Evolutionary conservation across 2,329 filamentous ascomycete genomes (phyloP).

Genomic region (Rasamsonia emersonii): DNA sequence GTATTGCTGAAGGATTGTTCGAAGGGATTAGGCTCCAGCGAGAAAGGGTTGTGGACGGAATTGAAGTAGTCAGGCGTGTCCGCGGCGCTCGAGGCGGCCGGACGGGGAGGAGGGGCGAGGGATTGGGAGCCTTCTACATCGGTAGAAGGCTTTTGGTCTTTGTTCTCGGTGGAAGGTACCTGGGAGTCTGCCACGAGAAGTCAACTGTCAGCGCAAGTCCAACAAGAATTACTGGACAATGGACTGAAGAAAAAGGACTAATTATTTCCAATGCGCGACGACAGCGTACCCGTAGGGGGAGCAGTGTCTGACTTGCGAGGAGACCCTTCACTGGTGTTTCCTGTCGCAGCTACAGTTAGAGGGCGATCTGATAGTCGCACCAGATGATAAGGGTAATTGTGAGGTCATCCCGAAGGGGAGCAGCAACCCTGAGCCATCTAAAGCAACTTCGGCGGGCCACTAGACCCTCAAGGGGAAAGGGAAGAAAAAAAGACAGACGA

Average conservation of each 20-base stretch:
- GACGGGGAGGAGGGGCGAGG: conserved; percentile 62
- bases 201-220: not conserved
- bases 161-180: conserved; percentile 23
- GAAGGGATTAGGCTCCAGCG: conserved; percentile 84
- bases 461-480: conserved; percentile 18
- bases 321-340: conserved; percentile 4
- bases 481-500: conserved; percentile 9
- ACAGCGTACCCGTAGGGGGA: conserved; percentile 3
- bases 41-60: conserved; percentile 46
- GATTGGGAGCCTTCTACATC: conserved; percentile 40
- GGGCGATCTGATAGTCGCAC: conserved; percentile 5
- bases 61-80: conserved; percentile 64
- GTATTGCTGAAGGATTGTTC: conserved; percentile 78
- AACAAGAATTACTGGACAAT: conserved; percentile 1
- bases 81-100: conserved; percentile 40
- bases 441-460: conserved; percentile 23
- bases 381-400: conserved; percentile 12
- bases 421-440: conserved; percentile 4
- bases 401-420: conserved; percentile 8
- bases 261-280: conserved; percentile 17
- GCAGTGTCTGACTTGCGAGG: conserved; percentile 4
- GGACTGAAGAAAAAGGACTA: conserved; percentile 18
- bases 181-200: conserved; percentile 19
- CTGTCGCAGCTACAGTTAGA: conserved; percentile 4
- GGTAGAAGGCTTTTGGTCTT: conserved; percentile 24